Evolutionary conservation across 768 basidiomycete species (phyloP).

Genomic region (button mushroom (Agaricus bisporus)): DNA sequence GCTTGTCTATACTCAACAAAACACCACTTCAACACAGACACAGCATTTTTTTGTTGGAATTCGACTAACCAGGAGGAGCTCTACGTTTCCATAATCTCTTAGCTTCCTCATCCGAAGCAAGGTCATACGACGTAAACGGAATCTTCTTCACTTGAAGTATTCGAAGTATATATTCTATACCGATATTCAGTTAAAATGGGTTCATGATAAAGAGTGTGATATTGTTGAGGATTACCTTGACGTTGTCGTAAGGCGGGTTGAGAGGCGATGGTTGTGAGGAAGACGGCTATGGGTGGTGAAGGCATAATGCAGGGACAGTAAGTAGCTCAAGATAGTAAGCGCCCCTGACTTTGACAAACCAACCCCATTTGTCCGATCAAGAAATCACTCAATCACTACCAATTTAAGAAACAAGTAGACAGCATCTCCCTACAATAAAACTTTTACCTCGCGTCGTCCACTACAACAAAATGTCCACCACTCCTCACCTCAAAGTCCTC

Average conservation of each 20-base stretch:
- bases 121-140: slow-evolving; percentile 73
- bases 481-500: slow-evolving; percentile 46
- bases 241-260: slow-evolving; percentile 72
- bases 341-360: neutral
- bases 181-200: no score
- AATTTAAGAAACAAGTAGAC: neutral
- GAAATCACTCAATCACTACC: no score
- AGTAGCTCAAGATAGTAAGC: no score
- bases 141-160: slow-evolving; percentile 86
- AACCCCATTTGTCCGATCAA: neutral
- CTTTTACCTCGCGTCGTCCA: neutral
- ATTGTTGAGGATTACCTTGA: slow-evolving; percentile 69
- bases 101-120: slow-evolving; percentile 79
- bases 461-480: slow-evolving; percentile 10
- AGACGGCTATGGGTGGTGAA: slow-evolving; percentile 78
- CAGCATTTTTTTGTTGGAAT: neutral
- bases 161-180: slow-evolving; percentile 70
- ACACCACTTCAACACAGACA: neutral
- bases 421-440: neutral
- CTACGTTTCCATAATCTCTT: slow-evolving; percentile 79
- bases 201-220: no score
- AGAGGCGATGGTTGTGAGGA: slow-evolving; percentile 85
- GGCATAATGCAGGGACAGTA: no score
- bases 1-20: slow-evolving; percentile 51
- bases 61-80: slow-evolving; percentile 54